These are phyloP conservation scores for Hypoxylon crocopeplum DNA, from an alignment of 495 filamentous ascomycete genomes.

Conservation along the genomic window DNA sequence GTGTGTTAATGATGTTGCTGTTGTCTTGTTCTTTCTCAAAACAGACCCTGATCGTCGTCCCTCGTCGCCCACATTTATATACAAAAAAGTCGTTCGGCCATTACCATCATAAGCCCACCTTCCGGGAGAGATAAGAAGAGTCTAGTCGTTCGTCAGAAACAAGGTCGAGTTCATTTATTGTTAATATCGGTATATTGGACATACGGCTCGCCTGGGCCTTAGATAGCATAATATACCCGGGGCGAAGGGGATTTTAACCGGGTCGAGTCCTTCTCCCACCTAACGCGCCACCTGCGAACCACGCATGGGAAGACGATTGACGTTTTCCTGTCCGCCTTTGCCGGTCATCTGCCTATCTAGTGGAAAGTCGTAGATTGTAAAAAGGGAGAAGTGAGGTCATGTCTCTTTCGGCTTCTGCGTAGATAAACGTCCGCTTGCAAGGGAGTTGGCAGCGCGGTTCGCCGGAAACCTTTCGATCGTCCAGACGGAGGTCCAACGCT, in stretches of 20 bases:
- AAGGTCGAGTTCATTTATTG: conserved; percentile 39
- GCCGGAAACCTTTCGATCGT: no score
- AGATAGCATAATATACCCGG: conserved; percentile 41
- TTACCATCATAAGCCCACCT: conserved; percentile 19
- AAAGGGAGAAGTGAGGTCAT: conserved; percentile 14
- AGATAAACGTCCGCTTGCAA: not conserved
- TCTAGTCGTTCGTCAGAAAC: conserved; percentile 26
- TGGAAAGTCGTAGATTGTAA: conserved; percentile 1
- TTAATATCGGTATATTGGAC: conserved; percentile 42
- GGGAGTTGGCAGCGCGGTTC: not conserved
- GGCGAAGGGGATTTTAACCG: conserved; percentile 38
- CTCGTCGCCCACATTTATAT: conserved; percentile 29
- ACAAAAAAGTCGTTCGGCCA: conserved; percentile 18
- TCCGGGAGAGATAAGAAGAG: conserved; percentile 37
- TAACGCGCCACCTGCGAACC: conserved; percentile 32
- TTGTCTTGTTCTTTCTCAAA: conserved; percentile 18
- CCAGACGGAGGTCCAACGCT: no score
- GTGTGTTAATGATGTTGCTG: conserved; percentile 4
- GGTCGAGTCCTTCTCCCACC: conserved; percentile 36
- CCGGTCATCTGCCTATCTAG: conserved; percentile 25
- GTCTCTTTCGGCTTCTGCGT: conserved; percentile 2
- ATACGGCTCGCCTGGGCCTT: conserved; percentile 29
- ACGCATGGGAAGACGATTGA: conserved; percentile 24
- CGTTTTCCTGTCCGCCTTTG: conserved; percentile 4
- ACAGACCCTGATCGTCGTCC: conserved; percentile 28